Evolutionary conservation across 1,284 basidiomycete species (phyloP).

Genomic region (Fistulinella cinereoalba): DNA sequence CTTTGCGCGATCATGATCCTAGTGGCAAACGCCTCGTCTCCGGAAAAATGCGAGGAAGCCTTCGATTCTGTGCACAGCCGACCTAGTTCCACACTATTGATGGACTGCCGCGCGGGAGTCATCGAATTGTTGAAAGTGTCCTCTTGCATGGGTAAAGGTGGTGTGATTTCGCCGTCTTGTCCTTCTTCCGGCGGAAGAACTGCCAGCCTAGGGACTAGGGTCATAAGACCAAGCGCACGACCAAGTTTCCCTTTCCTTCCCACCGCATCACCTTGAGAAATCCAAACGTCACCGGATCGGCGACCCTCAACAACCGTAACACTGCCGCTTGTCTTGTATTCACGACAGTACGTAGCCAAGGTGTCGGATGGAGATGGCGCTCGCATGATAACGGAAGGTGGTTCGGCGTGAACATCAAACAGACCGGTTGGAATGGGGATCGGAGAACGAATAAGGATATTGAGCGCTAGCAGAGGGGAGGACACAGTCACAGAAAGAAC

Average conservation of each 20-base stretch:
- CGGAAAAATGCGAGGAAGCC: conserved; percentile 51
- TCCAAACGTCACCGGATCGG: conserved; percentile 68
- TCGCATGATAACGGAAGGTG: conserved; percentile 42
- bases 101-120: conserved; percentile 50
- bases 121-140: conserved; percentile 36
- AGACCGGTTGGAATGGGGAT: conserved; percentile 63
- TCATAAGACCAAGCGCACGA: conserved; percentile 57
- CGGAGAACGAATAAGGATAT: conserved; percentile 55
- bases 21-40: conserved; percentile 50
- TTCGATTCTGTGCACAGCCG: conserved; percentile 51
- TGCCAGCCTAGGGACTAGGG: conserved; percentile 60
- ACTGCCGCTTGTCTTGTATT: conserved; percentile 61
- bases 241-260: conserved; percentile 59
- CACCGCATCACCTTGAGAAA: conserved; percentile 62
- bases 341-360: conserved; percentile 45
- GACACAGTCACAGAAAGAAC: conserved; percentile 62
- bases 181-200: conserved; percentile 55
- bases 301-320: conserved; percentile 65
- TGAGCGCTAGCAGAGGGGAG: conserved; percentile 60
- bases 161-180: conserved; percentile 37
- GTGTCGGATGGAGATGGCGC: conserved; percentile 42
- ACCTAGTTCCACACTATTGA: conserved; percentile 54
- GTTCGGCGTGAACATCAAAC: conserved; percentile 50
- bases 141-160: conserved; percentile 48
- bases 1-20: conserved; percentile 66